These are phyloP conservation scores for Suillus variegatus DNA, from an alignment of 768 basidiomycete genomes.

Conservation along the genomic window DNA sequence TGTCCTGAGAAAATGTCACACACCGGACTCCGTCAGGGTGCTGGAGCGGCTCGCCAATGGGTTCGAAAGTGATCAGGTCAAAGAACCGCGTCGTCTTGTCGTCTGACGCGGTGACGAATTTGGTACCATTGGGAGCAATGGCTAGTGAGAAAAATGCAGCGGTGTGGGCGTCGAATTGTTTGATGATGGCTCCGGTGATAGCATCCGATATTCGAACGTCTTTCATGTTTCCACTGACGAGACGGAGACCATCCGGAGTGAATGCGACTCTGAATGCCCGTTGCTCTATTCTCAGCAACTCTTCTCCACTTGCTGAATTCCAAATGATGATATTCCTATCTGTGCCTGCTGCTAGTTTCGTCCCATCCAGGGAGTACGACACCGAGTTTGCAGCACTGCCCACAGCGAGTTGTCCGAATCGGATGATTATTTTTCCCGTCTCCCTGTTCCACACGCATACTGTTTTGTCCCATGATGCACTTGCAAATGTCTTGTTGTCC, in stretches of 20 bases:
- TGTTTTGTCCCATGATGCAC: background rate
- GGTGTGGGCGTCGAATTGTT: background rate
- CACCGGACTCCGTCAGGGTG: background rate
- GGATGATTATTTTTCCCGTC: background rate
- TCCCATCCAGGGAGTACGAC: background rate
- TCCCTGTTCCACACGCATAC: background rate
- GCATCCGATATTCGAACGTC: background rate
- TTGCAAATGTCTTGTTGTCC: constrained; percentile 3
- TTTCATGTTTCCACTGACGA: background rate
- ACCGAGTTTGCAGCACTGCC: background rate
- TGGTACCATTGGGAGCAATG: background rate
- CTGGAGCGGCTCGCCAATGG: background rate
- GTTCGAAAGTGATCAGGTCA: background rate
- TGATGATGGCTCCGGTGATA: background rate
- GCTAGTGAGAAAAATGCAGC: background rate
- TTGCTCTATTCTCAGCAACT: background rate
- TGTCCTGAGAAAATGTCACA: background rate
- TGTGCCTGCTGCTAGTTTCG: background rate
- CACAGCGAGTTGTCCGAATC: background rate
- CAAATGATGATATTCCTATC: background rate
- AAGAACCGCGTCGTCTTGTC: background rate
- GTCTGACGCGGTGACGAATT: background rate
- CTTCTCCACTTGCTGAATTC: background rate
- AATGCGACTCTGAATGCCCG: background rate
- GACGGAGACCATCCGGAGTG: background rate